phyloP scores from a whole-genome alignment of 2,329 filamentous ascomycete species.

The Zymoseptoria tritici region DNA sequence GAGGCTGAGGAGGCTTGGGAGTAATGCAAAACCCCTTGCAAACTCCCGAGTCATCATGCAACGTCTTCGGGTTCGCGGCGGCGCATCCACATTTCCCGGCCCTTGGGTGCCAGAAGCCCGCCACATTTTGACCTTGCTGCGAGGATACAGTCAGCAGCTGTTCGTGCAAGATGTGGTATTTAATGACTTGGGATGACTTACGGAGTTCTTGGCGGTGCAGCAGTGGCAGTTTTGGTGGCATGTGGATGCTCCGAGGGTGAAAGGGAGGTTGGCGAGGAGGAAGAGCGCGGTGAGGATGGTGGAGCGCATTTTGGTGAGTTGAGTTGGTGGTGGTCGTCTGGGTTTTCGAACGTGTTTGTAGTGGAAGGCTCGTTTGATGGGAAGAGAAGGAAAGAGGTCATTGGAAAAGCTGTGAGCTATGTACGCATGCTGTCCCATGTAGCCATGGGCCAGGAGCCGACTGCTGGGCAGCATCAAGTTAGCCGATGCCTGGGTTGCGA shows the following conservation, averaged over 20 bases:
- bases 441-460: too few species aligned
- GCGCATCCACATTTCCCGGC: not conserved
- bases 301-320: too few species aligned
- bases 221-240: not conserved
- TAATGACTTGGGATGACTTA: not conserved
- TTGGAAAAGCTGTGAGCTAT: too few species aligned
- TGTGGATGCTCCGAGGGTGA: not conserved
- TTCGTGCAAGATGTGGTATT: too few species aligned
- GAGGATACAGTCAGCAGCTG: too few species aligned
- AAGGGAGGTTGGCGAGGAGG: not conserved
- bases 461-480: too few species aligned
- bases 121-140: not conserved
- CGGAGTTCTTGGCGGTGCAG: not conserved
- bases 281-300: not conserved
- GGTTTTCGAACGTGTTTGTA: not conserved
- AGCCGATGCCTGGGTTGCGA: too few species aligned
- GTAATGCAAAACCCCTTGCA: not conserved
- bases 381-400: too few species aligned
- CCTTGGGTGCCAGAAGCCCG: not conserved
- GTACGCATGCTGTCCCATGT: too few species aligned
- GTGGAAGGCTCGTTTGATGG: too few species aligned
- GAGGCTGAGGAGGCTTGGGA: not conserved
- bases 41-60: not conserved
- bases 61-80: not conserved
- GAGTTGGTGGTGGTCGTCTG: too few species aligned